These are phyloP conservation scores for Solanum pimpinellifolium DNA, from an alignment of 257 asterid species.

Conservation along the genomic window DNA sequence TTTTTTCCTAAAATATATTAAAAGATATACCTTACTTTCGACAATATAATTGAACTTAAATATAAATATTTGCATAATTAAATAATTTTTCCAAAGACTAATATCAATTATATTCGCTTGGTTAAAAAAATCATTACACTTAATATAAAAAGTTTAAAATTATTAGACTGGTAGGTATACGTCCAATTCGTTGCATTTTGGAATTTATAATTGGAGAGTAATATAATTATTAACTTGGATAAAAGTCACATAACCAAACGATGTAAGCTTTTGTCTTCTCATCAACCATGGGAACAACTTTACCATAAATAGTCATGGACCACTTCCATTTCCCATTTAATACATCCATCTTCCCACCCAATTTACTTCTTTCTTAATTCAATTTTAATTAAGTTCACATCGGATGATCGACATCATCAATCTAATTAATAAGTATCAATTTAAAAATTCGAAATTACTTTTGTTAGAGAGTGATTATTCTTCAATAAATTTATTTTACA, in stretches of 20 bases:
- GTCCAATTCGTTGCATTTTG: neutral
- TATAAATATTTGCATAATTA: too few relatives aligned
- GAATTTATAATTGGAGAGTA: neutral
- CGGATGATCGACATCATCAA: slow-evolving; percentile 3
- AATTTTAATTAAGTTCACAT: neutral
- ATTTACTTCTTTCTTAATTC: neutral
- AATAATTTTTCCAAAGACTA: neutral
- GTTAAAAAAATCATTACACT: neutral
- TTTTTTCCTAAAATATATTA: too few relatives aligned
- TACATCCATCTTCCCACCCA: neutral
- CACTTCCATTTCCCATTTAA: slow-evolving; percentile 12
- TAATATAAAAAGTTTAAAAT: too few relatives aligned
- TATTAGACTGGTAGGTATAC: neutral
- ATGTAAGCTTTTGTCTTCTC: neutral
- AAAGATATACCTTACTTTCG: too few relatives aligned
- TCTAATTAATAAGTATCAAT: too few relatives aligned
- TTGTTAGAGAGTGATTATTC: too few relatives aligned
- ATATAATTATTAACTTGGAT: neutral
- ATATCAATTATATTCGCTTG: neutral
- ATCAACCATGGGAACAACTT: slow-evolving; percentile 2
- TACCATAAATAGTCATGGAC: slow-evolving; percentile 7
- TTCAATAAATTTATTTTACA: too few relatives aligned
- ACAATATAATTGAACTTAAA: too few relatives aligned
- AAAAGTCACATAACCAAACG: neutral
- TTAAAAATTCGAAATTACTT: too few relatives aligned